phyloP scores from a whole-genome alignment of 805 yeast genomes.

The Metschnikowia peoriensis region DNA sequence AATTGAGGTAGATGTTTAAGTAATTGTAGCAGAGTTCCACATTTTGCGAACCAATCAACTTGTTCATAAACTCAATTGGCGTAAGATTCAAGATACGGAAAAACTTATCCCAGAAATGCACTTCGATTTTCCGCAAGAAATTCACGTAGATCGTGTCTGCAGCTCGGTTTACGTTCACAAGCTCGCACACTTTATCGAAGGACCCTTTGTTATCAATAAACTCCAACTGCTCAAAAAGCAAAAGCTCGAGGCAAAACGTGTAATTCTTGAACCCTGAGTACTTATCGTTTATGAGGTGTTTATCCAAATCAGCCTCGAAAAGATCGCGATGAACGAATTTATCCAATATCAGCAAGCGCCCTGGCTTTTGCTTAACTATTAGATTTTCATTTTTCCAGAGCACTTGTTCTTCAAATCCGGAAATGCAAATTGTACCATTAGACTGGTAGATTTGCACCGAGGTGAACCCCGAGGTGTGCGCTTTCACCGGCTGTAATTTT shows the following conservation, averaged over 20 bases:
- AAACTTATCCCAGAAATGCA: constrained; percentile 51
- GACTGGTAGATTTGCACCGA: constrained; percentile 11
- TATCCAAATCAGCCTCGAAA: constrained; percentile 14
- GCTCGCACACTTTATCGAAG: constrained; percentile 13
- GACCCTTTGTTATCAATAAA: constrained; percentile 12
- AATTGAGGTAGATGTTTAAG: constrained; percentile 51
- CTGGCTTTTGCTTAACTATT: constrained; percentile 31
- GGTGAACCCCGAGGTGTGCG: constrained; percentile 21
- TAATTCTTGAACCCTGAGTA: constrained; percentile 44
- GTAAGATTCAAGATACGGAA: constrained; percentile 40
- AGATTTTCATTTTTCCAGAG: constrained; percentile 27
- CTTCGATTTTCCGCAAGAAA: constrained; percentile 59
- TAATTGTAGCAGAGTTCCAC: constrained; percentile 52
- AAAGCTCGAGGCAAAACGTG: constrained; percentile 48
- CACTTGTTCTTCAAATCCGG: constrained; percentile 41
- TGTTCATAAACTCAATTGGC: constrained; percentile 46
- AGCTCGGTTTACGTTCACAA: constrained; percentile 18
- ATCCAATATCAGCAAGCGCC: constrained; percentile 44
- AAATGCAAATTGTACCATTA: constrained; percentile 34
- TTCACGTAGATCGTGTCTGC: constrained; percentile 43
- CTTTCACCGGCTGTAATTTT: constrained; percentile 25
- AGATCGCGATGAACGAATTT: constrained; percentile 50
- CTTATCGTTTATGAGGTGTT: constrained; percentile 29
- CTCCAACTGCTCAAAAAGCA: constrained; percentile 43
- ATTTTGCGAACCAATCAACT: constrained; percentile 38